Percentiles rank a stretch among this genome's conserved stretches.
phyloP scores from a whole-genome alignment of 176 grass and related monocot species.

The maize (Zea mays) region Zm-B73-REFERENCE-NAM-5.0 NC_050097.1:175293001-175293500 shows the following conservation, averaged over 20 bases:
- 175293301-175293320: background rate
- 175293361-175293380: constrained; percentile 21
- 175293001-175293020: background rate
- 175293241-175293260: constrained; percentile 45
- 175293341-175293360: constrained; percentile 25
- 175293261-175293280: constrained; percentile 66
- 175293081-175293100: constrained; percentile 12
- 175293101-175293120: constrained; percentile 77
- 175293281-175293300: background rate
- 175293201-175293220: constrained; percentile 53
- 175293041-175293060: background rate
- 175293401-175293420: background rate
- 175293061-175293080: background rate
- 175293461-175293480: too few species aligned
- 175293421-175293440: too few species aligned
- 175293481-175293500: too few species aligned
- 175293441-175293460: too few species aligned
- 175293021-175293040: background rate
- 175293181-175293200: constrained; percentile 71
- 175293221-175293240: constrained; percentile 48
- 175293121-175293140: constrained; percentile 89
- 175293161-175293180: constrained; percentile 72
- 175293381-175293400: too few species aligned
- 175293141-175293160: constrained; percentile 86
- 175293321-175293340: background rate